Evolutionary conservation across 108 stramenopile genomes (phyloP).

Genomic region (Cyclostephanos tholiformis): DNA sequence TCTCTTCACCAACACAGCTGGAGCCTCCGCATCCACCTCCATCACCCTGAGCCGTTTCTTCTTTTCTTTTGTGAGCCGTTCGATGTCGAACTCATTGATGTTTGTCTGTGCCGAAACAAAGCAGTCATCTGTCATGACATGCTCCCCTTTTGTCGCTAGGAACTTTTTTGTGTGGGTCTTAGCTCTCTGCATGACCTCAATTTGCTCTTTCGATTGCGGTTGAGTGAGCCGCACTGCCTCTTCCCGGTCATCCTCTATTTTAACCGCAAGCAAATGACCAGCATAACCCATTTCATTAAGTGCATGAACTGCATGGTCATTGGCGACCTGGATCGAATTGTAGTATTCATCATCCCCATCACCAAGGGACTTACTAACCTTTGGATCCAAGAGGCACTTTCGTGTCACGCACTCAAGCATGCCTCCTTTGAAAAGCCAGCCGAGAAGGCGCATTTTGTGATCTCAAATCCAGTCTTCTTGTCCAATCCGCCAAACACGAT

Average conservation of each 20-base stretch:
- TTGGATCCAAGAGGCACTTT: background rate
- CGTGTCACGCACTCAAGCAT: constrained; percentile 6
- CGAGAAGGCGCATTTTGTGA: background rate
- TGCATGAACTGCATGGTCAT: background rate
- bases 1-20: too few species aligned
- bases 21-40: too few species aligned
- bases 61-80: too few species aligned
- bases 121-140: too few species aligned
- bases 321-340: constrained; percentile 4
- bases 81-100: too few species aligned
- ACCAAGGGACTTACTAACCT: background rate
- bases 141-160: too few species aligned
- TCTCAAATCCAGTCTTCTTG: too few species aligned
- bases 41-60: too few species aligned
- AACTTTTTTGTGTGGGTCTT: too few species aligned
- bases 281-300: background rate
- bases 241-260: background rate
- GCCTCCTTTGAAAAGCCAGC: background rate
- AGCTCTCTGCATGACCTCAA: too few species aligned
- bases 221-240: background rate
- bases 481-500: constrained; percentile 12
- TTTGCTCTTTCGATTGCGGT: too few species aligned
- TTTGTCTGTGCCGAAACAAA: too few species aligned
- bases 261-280: background rate
- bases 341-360: constrained; percentile 9